Base-by-base conservation (phyloP, 2,329 filamentous ascomycete genomes). In the Chaetomiaceae sp. region DNA sequence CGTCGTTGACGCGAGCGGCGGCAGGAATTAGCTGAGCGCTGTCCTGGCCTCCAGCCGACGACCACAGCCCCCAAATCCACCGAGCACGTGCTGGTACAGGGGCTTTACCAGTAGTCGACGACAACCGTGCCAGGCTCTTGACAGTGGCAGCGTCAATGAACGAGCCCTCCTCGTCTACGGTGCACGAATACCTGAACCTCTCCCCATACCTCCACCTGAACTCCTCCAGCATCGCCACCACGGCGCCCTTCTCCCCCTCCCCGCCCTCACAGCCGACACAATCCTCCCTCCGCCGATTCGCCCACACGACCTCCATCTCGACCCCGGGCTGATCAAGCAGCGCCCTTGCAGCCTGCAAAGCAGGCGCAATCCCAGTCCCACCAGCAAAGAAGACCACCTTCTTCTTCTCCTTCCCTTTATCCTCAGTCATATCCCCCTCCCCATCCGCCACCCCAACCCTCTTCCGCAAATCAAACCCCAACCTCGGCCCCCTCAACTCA, bases 341-440 rank as follows among this genome's bases (percentile, higher is more conserved):
- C 0, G 82, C 81, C 56, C 84, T 73, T 1, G 85, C 88, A 37
- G 87, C 81, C 71, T 97, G 92, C 68, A 97, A 71, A 7, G 91
- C 94, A 0, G 92, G 89, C 15, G 90, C 91, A 62, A 99, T 88
- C 1, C 94, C 92, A 0, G 94, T 99, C 0, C 94, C 94, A 2
- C 91, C 94, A 1, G 91, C 94, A 20, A 97, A 73, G 65, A 97
- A 96, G 2, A 96, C 75, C 3, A 96, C 76, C 55, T 20, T 33
- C 39, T 69, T 23, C 33, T 34, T 48, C 38, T 47, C 25, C 81
- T 31, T 17, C 17, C 25, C 29, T n/a, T 29, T 8, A 12, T 23
- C 29, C 27, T 46, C 15, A 20, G n/a, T 33, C 15, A 4, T 17
- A 14, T 7, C 42, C 34, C 14, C 20, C 23, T 14, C 38, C 20